phyloP scores from a whole-genome alignment of 225 moss, liverwort and hornwort genomes.

The Sphagnum tenellum region DNA sequence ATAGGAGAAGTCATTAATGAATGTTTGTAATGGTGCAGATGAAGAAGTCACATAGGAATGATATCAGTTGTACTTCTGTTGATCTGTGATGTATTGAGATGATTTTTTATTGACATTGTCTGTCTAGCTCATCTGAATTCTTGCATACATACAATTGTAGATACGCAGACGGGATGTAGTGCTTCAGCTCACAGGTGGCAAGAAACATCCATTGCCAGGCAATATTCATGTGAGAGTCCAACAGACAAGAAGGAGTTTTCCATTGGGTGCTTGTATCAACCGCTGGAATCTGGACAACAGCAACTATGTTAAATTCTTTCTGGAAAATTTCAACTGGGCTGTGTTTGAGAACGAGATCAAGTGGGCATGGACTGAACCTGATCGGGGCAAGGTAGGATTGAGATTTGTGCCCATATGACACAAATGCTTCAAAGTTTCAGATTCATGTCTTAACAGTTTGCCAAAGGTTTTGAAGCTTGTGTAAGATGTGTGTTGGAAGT shows the following conservation, averaged over 20 bases:
- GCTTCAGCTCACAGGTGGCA: constrained; percentile 30
- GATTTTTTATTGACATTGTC: background rate
- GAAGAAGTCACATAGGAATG: constrained; percentile 1
- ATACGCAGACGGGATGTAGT: constrained; percentile 76
- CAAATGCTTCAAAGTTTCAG: no score
- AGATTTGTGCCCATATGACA: no score
- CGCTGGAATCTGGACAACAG: constrained; percentile 59
- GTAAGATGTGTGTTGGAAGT: no score
- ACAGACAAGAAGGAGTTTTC: constrained; percentile 70
- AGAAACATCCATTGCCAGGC: constrained; percentile 32
- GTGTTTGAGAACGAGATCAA: constrained; percentile 96
- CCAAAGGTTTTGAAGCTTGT: no score
- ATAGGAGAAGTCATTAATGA: no score
- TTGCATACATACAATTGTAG: constrained; percentile 18
- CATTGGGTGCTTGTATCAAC: constrained; percentile 77
- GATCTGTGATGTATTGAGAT: background rate
- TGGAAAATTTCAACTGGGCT: constrained; percentile 86
- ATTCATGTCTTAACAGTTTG: no score
- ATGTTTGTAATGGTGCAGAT: background rate
- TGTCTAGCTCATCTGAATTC: no score
- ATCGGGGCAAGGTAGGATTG: constrained; percentile 18
- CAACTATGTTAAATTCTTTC: constrained; percentile 62
- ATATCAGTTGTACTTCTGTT: background rate
- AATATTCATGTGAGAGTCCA: constrained; percentile 47
- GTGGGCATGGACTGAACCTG: constrained; percentile 82